Percentiles rank a stretch among this genome's conserved stretches.
These are phyloP conservation scores for Trebouxiophyceae sp. DNA, from an alignment of 163 green algal species.

Conservation along the genomic window DNA sequence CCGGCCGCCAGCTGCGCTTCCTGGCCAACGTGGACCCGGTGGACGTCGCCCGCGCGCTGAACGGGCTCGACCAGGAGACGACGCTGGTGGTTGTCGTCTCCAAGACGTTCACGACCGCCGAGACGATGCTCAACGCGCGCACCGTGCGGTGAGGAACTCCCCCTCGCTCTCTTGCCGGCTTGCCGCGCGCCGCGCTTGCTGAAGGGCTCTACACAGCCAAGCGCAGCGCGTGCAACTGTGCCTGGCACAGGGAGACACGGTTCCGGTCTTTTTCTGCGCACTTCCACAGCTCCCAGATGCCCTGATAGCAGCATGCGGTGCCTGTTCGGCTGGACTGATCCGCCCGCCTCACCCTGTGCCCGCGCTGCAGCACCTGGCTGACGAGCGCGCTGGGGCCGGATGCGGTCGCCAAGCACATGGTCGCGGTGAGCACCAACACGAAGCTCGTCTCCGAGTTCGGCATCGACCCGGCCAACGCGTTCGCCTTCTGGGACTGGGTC, in stretches of 20 bases:
- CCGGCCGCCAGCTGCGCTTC: constrained; percentile 79
- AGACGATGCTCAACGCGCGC: constrained; percentile 99
- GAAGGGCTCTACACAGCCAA: too few species aligned
- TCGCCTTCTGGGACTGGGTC: constrained; percentile 99
- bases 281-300: too few species aligned
- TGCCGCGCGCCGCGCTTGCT: too few species aligned
- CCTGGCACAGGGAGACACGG: too few species aligned
- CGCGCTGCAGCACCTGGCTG: constrained; percentile 75
- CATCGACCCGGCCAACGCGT: constrained; percentile 96
- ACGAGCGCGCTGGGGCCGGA: constrained; percentile 61
- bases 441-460: constrained; percentile 97
- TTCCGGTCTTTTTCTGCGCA: too few species aligned
- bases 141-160: constrained; percentile 76
- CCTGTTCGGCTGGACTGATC: too few species aligned
- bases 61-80: constrained; percentile 84
- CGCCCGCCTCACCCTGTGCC: too few species aligned
- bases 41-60: constrained; percentile 86
- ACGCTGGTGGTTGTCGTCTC: constrained; percentile 96
- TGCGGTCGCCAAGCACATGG: constrained; percentile 97
- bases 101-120: constrained; percentile 99
- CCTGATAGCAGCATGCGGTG: too few species aligned
- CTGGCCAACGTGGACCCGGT: constrained; percentile 99
- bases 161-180: too few species aligned
- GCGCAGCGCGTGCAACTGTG: too few species aligned
- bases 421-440: constrained; percentile 97